Conservation (phyloP, 345 rosid genomes). For the Ailanthus altissimus region DNA sequence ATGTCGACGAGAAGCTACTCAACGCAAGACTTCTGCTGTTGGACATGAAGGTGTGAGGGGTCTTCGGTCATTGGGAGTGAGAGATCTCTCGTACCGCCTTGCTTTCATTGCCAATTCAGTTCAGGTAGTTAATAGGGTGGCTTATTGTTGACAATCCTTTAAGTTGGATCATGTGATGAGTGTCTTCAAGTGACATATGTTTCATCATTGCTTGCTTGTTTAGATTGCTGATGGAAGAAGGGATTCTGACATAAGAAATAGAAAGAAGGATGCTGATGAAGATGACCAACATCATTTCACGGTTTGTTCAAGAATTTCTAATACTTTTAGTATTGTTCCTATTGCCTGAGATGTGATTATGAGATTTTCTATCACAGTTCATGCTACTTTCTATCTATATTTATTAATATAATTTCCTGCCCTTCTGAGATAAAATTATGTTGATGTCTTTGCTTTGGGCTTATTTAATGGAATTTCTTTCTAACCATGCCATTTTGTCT, state of each 20-base stretch:
- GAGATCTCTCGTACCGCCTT: constrained; percentile 91
- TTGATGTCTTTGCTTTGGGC: not conserved
- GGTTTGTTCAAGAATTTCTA: constrained; percentile 39
- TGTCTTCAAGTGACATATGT: not conserved
- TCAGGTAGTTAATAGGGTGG: constrained; percentile 56
- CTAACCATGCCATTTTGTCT: constrained; percentile 8
- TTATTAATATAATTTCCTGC: not conserved
- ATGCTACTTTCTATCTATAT: not conserved
- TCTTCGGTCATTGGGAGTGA: constrained; percentile 84
- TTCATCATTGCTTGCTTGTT: constrained; percentile 18
- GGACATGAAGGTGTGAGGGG: constrained; percentile 88
- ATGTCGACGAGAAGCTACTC: constrained; percentile 74
- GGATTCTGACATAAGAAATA: constrained; percentile 73
- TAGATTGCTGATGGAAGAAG: constrained; percentile 89
- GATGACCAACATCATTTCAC: constrained; percentile 75
- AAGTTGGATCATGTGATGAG: constrained; percentile 2
- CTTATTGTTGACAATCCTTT: not conserved
- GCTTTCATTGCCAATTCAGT: constrained; percentile 94
- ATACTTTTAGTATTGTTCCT: not conserved
- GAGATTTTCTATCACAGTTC: not conserved
- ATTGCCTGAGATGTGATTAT: not conserved
- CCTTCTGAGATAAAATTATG: not conserved
- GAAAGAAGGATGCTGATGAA: constrained; percentile 84
- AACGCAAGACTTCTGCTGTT: constrained; percentile 52
- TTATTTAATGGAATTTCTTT: not conserved